These are phyloP conservation scores for Xylaria sp. DNA, from an alignment of 2,329 filamentous ascomycete species.

Conservation along the genomic window DNA sequence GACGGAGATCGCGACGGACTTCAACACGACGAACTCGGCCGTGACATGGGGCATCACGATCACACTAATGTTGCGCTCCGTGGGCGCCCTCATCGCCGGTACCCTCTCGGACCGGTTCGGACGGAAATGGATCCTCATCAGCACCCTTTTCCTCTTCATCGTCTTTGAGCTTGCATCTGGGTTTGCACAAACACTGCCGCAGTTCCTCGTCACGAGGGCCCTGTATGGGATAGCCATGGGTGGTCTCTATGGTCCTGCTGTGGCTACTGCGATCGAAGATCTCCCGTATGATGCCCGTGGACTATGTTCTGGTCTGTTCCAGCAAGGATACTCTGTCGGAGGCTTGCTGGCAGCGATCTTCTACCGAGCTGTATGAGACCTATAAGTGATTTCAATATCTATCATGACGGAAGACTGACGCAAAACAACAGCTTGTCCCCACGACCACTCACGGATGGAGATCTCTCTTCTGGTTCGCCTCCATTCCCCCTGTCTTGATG, in stretches of 20 bases:
- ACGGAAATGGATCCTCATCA: conserved; percentile 18
- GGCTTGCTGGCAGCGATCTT: conserved; percentile 17
- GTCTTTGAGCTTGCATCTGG: conserved; percentile 19
- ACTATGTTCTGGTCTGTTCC: conserved; percentile 16
- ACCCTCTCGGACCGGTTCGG: conserved; percentile 18
- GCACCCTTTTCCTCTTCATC: conserved; percentile 17
- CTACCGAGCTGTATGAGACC: conserved; percentile 18
- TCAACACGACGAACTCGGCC: conserved; percentile 15
- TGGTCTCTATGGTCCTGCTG: conserved; percentile 19
- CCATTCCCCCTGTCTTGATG: conserved; percentile 17
- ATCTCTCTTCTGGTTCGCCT: conserved; percentile 20
- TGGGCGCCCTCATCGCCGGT: conserved; percentile 17
- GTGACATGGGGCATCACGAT: conserved; percentile 20
- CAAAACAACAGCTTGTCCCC: conserved; percentile 14
- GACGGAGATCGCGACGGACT: conserved; percentile 19
- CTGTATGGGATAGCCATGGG: conserved; percentile 22
- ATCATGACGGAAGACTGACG: conserved; percentile 1
- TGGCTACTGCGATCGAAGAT: conserved; percentile 20
- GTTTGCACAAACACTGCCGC: conserved; percentile 15
- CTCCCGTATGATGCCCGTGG: conserved; percentile 20
- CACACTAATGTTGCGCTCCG: conserved; percentile 19
- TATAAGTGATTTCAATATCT: too few species aligned
- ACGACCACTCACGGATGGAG: conserved; percentile 18
- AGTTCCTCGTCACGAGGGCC: conserved; percentile 17
- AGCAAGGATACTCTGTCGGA: conserved; percentile 14